A percentile compares a stretch with the other conserved stretches of the same genome.
These are phyloP conservation scores for Dendrostoma leiphaemia DNA, from an alignment of 2,329 filamentous ascomycete species.

Conservation along the genomic window DNA sequence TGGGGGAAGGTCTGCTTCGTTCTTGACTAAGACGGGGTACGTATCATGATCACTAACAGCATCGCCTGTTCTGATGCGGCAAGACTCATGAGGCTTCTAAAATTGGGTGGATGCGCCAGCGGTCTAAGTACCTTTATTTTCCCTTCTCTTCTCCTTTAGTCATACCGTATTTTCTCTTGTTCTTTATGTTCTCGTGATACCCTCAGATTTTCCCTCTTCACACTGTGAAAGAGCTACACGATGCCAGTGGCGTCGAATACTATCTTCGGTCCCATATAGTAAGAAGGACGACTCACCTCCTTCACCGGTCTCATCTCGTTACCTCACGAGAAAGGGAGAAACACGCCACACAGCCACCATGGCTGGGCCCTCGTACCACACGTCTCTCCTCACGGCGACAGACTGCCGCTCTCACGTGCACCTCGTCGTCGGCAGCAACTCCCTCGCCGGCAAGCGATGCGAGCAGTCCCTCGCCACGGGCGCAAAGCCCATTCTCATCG, in stretches of 20 bases:
- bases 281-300: not conserved
- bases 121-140: not conserved
- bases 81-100: not conserved
- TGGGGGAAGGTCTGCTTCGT: too few relatives aligned
- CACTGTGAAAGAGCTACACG: not conserved
- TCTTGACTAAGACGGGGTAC: not conserved
- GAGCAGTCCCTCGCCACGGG: constrained; percentile 77
- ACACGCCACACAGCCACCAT: constrained; percentile 9
- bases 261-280: not conserved
- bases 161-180: not conserved
- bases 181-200: not conserved
- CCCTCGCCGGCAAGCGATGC: constrained; percentile 83
- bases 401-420: constrained; percentile 73
- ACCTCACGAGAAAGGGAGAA: not conserved
- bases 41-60: not conserved
- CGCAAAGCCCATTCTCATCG: constrained; percentile 75
- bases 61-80: not conserved
- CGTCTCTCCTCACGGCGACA: constrained; percentile 68
- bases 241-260: constrained; percentile 6
- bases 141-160: not conserved
- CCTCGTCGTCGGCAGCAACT: constrained; percentile 81
- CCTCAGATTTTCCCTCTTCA: constrained; percentile 1
- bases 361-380: constrained; percentile 25
- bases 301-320: not conserved
- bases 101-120: not conserved